These are phyloP conservation scores for Usnea hakonensis DNA, from an alignment of 495 filamentous ascomycete genomes.

Conservation along the genomic window DNA sequence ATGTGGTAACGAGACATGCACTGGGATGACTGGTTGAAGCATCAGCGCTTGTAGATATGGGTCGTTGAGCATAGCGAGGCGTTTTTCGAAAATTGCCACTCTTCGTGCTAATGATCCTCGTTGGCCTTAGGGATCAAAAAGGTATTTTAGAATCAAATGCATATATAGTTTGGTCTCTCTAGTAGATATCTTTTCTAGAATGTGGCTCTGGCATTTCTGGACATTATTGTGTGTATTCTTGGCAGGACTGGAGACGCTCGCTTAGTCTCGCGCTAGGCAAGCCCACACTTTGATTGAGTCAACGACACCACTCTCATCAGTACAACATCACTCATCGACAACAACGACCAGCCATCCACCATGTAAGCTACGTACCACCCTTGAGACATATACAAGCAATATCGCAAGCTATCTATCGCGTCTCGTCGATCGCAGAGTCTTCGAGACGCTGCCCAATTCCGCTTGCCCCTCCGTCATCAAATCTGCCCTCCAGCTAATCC, in stretches of 20 bases:
- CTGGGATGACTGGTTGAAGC: not conserved
- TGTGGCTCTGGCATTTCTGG: not conserved
- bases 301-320: slow-evolving; percentile 7
- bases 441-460: not conserved
- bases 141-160: not conserved
- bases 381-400: not conserved
- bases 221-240: too few relatives aligned
- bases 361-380: slow-evolving; percentile 37
- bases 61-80: slow-evolving; percentile 13
- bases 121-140: slow-evolving; percentile 1
- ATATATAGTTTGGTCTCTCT: too few relatives aligned
- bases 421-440: too few relatives aligned
- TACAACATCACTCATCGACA: slow-evolving; percentile 28
- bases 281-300: slow-evolving; percentile 15
- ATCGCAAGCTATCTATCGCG: not conserved
- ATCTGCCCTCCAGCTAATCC: not conserved
- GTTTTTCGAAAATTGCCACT: not conserved
- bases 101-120: not conserved
- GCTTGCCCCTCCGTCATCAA: not conserved
- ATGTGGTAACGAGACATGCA: not conserved
- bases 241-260: slow-evolving; percentile 1
- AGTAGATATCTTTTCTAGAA: too few relatives aligned
- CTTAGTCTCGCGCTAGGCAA: slow-evolving; percentile 13
- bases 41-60: not conserved
- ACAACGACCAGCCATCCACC: slow-evolving; percentile 42